Conservation (phyloP, 176 grass and related monocot species). For the Phyllostachys edulis region DNA sequence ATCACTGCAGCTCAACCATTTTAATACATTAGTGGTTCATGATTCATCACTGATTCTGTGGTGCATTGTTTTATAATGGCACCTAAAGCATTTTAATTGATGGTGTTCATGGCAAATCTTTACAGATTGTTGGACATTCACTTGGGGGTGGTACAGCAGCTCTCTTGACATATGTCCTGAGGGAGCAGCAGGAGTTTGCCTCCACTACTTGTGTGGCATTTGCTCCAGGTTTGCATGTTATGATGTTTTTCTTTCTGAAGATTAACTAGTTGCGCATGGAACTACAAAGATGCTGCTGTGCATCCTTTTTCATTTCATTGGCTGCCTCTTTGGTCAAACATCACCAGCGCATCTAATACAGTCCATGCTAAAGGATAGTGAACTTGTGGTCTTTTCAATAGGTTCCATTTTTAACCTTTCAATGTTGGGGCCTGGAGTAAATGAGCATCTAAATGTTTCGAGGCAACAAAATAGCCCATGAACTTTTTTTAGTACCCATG, state of each 20-base stretch:
- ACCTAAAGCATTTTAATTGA: not conserved
- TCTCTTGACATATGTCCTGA: conserved; percentile 82
- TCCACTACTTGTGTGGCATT: conserved; percentile 75
- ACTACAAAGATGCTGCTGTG: not conserved
- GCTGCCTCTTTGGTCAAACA: not conserved
- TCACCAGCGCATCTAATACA: not conserved
- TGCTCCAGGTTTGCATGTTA: conserved; percentile 77
- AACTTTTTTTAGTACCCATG: not conserved
- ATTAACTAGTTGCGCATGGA: not conserved
- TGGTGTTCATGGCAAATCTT: conserved; percentile 29
- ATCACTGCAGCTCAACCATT: not conserved
- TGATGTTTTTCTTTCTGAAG: conserved; percentile 32
- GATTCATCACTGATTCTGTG: not conserved
- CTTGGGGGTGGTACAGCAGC: conserved; percentile 93
- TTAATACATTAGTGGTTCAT: not conserved
- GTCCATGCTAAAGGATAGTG: not conserved
- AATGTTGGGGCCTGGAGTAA: not conserved
- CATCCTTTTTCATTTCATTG: not conserved
- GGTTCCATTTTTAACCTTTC: not conserved
- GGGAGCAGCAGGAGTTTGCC: conserved; percentile 88
- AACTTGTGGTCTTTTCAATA: not conserved
- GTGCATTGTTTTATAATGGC: not conserved
- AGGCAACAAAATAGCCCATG: not conserved
- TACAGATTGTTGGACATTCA: conserved; percentile 87
- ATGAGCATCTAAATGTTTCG: not conserved